Percentiles rank a stretch among this genome's conserved stretches.
Conservation (phyloP, 495 filamentous ascomycete genomes). For the Penicillium roqueforti region DNA sequence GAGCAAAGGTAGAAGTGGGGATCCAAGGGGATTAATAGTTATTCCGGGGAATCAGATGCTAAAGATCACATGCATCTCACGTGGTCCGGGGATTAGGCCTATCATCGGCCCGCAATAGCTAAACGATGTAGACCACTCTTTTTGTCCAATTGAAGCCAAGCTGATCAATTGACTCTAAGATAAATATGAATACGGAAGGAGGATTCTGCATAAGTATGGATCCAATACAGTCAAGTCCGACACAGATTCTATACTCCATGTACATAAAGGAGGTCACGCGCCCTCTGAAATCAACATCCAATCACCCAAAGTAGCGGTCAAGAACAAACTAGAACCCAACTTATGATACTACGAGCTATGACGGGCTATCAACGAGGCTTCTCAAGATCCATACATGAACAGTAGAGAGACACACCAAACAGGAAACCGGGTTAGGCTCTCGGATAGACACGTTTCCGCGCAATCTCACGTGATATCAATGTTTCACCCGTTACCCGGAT, state of each 20-base stretch:
- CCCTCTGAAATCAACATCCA: too few species aligned
- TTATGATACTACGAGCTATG: too few species aligned
- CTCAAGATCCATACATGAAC: too few species aligned
- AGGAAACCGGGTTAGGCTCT: slow-evolving; percentile 17
- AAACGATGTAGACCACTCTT: not conserved
- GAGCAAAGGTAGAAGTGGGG: slow-evolving; percentile 6
- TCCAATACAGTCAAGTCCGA: too few species aligned
- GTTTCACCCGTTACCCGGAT: not conserved
- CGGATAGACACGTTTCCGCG: slow-evolving; percentile 13
- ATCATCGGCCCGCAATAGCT: slow-evolving; percentile 8
- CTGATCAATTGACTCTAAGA: too few species aligned
- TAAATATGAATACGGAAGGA: too few species aligned
- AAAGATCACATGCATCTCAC: slow-evolving; percentile 1
- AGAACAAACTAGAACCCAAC: too few species aligned
- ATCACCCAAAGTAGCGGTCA: too few species aligned
- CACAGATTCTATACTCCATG: too few species aligned
- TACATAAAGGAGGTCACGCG: too few species aligned
- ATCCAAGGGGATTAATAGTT: not conserved
- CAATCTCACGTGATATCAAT: not conserved
- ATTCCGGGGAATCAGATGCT: slow-evolving; percentile 1
- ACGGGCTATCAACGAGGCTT: too few species aligned
- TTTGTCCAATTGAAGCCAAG: too few species aligned
- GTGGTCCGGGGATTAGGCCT: not conserved
- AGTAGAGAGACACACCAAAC: not conserved
- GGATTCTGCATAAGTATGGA: not conserved